Base-by-base conservation (phyloP, 1,139 yeast genomes). In the Yamadazyma diddensiae region DNA sequence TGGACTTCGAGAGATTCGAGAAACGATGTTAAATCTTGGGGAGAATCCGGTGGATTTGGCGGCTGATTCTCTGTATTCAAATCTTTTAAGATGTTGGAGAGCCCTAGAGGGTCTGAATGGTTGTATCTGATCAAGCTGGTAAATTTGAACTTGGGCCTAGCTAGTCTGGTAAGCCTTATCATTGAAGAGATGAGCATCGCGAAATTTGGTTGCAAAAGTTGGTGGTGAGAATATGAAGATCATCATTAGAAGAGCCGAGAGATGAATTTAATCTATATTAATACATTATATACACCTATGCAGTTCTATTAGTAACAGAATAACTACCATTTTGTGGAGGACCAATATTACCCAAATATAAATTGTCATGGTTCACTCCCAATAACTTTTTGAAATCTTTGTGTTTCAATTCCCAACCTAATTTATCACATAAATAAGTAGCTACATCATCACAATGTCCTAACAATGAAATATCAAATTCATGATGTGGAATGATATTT, bases 401-500 rank as follows among this genome's bases (percentile, higher is more conserved):
- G 47, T 85, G 95, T 1, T 77, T 68, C 28, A 87, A 65, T 4
- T 65, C 57, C 96, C 96, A 87, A 1, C 74, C 76, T 30, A 87
- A 62, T 39, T 67, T 60, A 24, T 70, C 67, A 36, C 82, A 70
- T 3, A 90, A 57, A 54, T 77, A 77, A 24, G 80, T 73, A 6
- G 90, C 92, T 8, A 77, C 87, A 43, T 86, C 94, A 52, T 92
- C 97, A 59, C 97, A 88, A 45, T 76, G 77, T 0, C 97, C 97
- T 28, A 90, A 62, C 12, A 92, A 55, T 20, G 81, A 77, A 15
- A 87, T 75, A 54, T 90, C 97, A 54, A 92, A 92, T 47, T 82
- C 85, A 33, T 79, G 70, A 53, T 85, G 92, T 28, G 67, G 68
- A n/a, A 87, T 82, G 0, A 86, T 80, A 47, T 87, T 94, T 49